Evolutionary conservation across 2,329 filamentous ascomycete genomes (phyloP).

Genomic region (Colletotrichum liaoningense): DNA sequence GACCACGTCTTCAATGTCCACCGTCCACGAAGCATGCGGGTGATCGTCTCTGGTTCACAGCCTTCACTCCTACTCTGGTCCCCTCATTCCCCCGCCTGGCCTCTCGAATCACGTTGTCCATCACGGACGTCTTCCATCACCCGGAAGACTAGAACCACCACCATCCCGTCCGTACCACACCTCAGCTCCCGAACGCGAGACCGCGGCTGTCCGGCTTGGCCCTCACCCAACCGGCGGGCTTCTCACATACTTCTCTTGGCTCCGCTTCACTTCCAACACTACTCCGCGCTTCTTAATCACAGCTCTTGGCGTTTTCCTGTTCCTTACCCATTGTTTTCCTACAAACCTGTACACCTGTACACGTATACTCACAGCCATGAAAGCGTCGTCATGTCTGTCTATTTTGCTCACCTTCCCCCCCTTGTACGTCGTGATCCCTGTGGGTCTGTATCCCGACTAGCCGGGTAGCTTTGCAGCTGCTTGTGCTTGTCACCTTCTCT

Average conservation of each 20-base stretch:
- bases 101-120: not conserved
- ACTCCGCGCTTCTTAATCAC: not conserved
- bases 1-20: not conserved
- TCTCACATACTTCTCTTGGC: not conserved
- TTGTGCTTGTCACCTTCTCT: not conserved
- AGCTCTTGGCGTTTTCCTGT: not conserved
- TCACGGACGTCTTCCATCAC: not conserved
- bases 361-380: not conserved
- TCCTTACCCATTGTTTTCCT: not conserved
- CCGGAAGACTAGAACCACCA: not conserved
- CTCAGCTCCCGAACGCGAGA: not conserved
- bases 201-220: not conserved
- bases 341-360: not conserved
- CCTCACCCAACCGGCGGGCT: not conserved
- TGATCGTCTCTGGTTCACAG: not conserved
- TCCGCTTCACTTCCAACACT: not conserved
- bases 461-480: not conserved
- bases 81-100: not conserved
- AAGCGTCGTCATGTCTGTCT: not conserved
- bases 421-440: not conserved
- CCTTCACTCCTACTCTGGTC: too few species aligned
- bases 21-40: not conserved
- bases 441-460: not conserved
- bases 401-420: not conserved
- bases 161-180: not conserved